Percentiles rank a stretch among this genome's conserved stretches.
These are phyloP conservation scores for Vigna reflexopilosa DNA, from an alignment of 306 rosid species.

Conservation along the genomic window DNA sequence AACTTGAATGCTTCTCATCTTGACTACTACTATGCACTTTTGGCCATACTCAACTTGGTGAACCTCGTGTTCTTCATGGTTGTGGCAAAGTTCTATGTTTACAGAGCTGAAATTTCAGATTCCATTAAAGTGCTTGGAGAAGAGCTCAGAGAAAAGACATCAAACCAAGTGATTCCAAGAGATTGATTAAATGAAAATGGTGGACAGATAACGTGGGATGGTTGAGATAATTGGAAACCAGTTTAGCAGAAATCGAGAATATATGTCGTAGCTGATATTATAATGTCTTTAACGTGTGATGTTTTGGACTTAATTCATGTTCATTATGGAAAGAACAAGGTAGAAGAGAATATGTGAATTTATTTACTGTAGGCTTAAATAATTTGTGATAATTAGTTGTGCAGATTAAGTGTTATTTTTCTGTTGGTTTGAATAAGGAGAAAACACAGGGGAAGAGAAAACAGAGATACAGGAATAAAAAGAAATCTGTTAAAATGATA, in stretches of 20 bases:
- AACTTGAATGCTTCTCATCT: conserved; percentile 68
- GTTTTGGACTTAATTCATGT: not conserved
- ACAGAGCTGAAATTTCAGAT: conserved; percentile 72
- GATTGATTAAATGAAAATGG: not conserved
- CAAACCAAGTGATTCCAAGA: conserved; percentile 39
- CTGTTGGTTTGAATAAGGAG: no score
- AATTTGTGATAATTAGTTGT: not conserved
- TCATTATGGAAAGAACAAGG: not conserved
- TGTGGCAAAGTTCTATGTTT: conserved; percentile 53
- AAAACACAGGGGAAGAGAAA: no score
- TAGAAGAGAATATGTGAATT: not conserved
- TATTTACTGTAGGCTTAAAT: not conserved
- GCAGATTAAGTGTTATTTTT: not conserved
- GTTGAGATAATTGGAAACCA: not conserved
- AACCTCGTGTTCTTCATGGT: conserved; percentile 61
- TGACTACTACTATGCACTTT: conserved; percentile 65
- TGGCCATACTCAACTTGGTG: conserved; percentile 53
- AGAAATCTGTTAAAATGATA: no score
- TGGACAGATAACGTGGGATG: not conserved
- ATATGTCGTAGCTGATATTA: not conserved
- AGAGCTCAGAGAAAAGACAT: conserved; percentile 55
- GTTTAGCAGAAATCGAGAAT: not conserved
- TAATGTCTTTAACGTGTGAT: not conserved
- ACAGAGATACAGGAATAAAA: no score
- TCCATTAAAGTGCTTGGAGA: conserved; percentile 59